Percentiles rank a stretch among this genome's conserved stretches.
Conservation (phyloP, 441 rosid species). For the Brassica balearica region DNA sequence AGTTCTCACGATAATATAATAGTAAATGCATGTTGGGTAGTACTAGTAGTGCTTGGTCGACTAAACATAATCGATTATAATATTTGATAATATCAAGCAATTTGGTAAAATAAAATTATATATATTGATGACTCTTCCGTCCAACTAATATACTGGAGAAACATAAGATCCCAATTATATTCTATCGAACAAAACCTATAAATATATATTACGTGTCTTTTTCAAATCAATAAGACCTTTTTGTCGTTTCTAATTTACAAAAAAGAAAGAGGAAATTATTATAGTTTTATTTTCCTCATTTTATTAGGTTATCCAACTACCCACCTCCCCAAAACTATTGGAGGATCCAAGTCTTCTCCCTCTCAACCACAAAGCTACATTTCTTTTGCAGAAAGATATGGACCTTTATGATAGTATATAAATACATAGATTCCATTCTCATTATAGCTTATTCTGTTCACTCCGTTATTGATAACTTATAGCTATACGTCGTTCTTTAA, state of each 20-base stretch:
- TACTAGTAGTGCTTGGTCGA: constrained; percentile 38
- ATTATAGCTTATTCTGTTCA: constrained; percentile 8
- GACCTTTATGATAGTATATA: neutral
- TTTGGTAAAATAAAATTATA: neutral
- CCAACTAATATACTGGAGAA: constrained; percentile 17
- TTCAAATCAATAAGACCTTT: neutral
- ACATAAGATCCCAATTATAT: constrained; percentile 12
- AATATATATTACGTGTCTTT: constrained; percentile 11
- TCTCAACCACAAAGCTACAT: constrained; percentile 39
- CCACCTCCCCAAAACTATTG: constrained; percentile 49
- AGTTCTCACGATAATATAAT: constrained; percentile 16
- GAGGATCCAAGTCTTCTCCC: constrained; percentile 45
- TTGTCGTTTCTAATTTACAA: constrained; percentile 26
- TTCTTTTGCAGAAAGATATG: constrained; percentile 8
- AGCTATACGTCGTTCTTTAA: constrained; percentile 14
- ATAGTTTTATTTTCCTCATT: constrained; percentile 26
- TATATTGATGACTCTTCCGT: constrained; percentile 15
- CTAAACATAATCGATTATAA: constrained; percentile 8
- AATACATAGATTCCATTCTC: constrained; percentile 18
- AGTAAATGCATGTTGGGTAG: constrained; percentile 29
- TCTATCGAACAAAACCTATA: constrained; percentile 4
- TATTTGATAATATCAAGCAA: constrained; percentile 23
- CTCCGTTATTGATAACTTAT: neutral
- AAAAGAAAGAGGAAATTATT: neutral
- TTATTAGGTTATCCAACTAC: constrained; percentile 48